Evolutionary conservation across 345 rosid species (phyloP).

Genomic region (Pugionium dolabratum): DNA sequence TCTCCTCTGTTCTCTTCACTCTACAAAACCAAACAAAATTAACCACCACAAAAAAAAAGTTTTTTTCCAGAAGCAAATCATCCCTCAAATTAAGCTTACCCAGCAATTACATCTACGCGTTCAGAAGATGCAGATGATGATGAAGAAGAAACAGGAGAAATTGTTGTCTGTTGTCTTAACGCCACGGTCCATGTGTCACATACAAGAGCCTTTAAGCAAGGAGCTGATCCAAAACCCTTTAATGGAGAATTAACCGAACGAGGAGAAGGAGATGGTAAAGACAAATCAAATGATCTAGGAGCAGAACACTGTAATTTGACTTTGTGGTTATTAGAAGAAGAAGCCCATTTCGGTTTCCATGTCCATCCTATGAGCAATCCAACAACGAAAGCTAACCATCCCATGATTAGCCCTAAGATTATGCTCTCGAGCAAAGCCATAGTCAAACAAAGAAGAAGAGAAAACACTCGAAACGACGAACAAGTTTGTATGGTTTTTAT

Average conservation of each 20-base stretch:
- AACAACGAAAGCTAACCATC: conserved; percentile 58
- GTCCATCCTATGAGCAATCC: conserved; percentile 65
- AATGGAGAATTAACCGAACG: conserved; percentile 37
- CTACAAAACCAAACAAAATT: conserved; percentile 36
- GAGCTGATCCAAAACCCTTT: conserved; percentile 48
- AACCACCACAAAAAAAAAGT: not conserved
- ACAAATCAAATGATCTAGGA: conserved; percentile 46
- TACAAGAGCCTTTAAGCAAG: conserved; percentile 48
- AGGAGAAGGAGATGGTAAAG: conserved; percentile 39
- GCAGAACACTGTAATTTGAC: conserved; percentile 36
- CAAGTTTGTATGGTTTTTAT: conserved; percentile 10
- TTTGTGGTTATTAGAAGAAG: conserved; percentile 3
- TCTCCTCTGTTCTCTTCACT: conserved; percentile 41
- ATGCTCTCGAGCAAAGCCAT: conserved; percentile 43
- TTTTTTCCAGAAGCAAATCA: not conserved
- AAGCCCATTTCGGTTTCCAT: conserved; percentile 70
- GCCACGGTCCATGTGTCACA: conserved; percentile 39
- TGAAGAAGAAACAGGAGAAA: conserved; percentile 34
- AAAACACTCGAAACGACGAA: not conserved
- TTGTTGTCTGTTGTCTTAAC: conserved; percentile 30
- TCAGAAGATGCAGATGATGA: conserved; percentile 31
- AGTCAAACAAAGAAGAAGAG: not conserved
- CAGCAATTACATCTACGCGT: conserved; percentile 2
- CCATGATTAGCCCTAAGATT: conserved; percentile 35
- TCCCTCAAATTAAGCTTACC: conserved; percentile 21